These are phyloP conservation scores for Penicillium sp. DNA, from an alignment of 2,329 filamentous ascomycete species.

Conservation along the genomic window DNA sequence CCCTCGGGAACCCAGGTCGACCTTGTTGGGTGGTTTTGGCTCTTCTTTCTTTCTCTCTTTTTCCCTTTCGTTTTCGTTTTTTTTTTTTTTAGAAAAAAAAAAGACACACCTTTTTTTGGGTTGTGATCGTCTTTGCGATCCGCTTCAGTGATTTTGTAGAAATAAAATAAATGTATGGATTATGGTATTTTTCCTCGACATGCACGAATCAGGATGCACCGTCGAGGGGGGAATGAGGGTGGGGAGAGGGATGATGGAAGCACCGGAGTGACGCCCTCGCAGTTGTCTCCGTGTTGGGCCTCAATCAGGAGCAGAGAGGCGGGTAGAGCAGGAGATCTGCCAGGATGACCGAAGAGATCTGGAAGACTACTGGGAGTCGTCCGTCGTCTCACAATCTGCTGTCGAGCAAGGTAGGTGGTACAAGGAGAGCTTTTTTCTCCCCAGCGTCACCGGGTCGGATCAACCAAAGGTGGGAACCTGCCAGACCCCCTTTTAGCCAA, in stretches of 20 bases:
- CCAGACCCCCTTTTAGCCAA: conserved; percentile 1
- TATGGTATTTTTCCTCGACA: background rate
- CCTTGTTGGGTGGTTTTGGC: background rate
- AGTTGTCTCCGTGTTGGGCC: background rate
- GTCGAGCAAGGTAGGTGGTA: background rate
- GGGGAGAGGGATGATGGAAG: background rate
- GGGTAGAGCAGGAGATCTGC: no score
- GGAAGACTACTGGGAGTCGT: background rate
- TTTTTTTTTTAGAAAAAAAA: background rate
- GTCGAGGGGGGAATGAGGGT: background rate
- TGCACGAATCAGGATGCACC: conserved; percentile 5
- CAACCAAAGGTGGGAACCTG: background rate
- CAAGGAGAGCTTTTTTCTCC: background rate
- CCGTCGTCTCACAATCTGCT: background rate
- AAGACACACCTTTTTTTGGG: no score
- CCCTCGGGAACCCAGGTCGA: background rate
- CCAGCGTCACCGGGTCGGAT: no score
- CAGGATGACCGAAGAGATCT: no score
- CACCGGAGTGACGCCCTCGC: background rate
- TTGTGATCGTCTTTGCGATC: no score
- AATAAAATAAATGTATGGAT: no score
- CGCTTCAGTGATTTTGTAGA: background rate
- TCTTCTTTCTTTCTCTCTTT: background rate
- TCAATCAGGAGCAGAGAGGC: no score
- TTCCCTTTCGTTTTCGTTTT: background rate